A percentile compares a stretch with the other conserved stretches of the same genome.
These are phyloP conservation scores for Clonostachys byssicola DNA, from an alignment of 2,329 filamentous ascomycete genomes.

Conservation along the genomic window DNA sequence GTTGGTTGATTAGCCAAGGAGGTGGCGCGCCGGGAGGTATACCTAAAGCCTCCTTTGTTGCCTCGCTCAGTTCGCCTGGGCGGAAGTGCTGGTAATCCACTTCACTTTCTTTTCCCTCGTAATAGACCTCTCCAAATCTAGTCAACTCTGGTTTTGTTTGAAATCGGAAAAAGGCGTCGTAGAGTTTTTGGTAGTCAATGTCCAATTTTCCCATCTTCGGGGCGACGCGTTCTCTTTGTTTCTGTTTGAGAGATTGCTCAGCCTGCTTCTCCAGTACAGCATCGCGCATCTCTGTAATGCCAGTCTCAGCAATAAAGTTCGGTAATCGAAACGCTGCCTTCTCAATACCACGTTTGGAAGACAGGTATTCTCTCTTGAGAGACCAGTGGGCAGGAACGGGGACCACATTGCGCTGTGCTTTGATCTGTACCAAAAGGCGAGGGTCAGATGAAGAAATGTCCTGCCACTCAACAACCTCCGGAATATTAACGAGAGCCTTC, in stretches of 20 bases:
- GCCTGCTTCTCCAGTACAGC: slow-evolving; percentile 95
- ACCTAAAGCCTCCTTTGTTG: slow-evolving; percentile 85
- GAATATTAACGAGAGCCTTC: slow-evolving; percentile 85
- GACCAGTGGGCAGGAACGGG: slow-evolving; percentile 94
- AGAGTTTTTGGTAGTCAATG: slow-evolving; percentile 97
- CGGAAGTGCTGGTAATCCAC: slow-evolving; percentile 88
- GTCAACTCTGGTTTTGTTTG: slow-evolving; percentile 95
- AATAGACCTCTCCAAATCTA: slow-evolving; percentile 97
- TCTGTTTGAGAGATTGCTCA: slow-evolving; percentile 87
- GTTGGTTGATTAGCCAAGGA: slow-evolving; percentile 96
- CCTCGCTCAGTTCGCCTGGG: slow-evolving; percentile 84
- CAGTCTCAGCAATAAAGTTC: slow-evolving; percentile 95
- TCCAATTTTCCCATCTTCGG: slow-evolving; percentile 97
- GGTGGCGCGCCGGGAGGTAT: slow-evolving; percentile 91
- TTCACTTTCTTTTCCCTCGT: slow-evolving; percentile 97
- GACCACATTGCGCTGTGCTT: slow-evolving; percentile 90
- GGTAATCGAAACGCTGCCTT: slow-evolving; percentile 90
- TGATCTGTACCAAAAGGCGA: slow-evolving; percentile 86
- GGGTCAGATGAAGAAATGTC: slow-evolving; percentile 91
- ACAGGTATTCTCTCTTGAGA: slow-evolving; percentile 93
- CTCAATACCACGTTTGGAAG: slow-evolving; percentile 93
- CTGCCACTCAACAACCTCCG: slow-evolving; percentile 96
- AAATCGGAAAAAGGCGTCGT: slow-evolving; percentile 97
- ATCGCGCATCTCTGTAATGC: slow-evolving; percentile 97
- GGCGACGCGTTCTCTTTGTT: slow-evolving; percentile 88